Percentiles rank a stretch among this genome's conserved stretches.
Evolutionary conservation across 345 rosid species (phyloP).

Genomic region (Mallotus nudiflorus): DNA sequence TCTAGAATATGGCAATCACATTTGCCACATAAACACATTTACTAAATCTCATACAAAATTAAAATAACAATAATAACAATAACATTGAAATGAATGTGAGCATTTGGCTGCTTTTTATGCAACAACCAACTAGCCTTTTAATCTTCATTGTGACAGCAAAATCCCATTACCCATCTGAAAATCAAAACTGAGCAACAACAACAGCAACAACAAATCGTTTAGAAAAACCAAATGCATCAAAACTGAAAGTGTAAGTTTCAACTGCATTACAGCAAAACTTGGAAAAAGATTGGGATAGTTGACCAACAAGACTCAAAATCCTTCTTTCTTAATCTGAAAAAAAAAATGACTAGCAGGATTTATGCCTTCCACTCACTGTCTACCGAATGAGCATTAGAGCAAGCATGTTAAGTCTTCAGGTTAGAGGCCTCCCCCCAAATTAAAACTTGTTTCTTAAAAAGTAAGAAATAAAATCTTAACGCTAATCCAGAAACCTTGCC

Average conservation of each 20-base stretch:
- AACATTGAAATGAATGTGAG: neutral
- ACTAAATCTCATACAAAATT: neutral
- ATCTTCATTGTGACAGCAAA: neutral
- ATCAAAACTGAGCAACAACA: neutral
- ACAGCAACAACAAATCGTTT: neutral
- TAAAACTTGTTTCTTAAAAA: neutral
- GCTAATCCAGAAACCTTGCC: neutral
- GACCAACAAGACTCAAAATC: neutral
- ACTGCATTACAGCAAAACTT: neutral
- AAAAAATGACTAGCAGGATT: too few relatives aligned
- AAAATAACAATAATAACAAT: neutral
- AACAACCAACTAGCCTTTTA: constrained; percentile 4
- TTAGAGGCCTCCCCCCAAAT: too few relatives aligned
- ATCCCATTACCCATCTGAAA: neutral
- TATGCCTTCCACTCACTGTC: neutral
- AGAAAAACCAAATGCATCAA: neutral
- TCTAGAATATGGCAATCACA: neutral
- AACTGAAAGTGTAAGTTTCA: neutral
- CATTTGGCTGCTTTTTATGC: neutral
- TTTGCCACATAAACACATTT: neutral
- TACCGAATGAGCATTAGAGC: too few relatives aligned
- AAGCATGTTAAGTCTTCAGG: too few relatives aligned
- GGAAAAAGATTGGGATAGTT: neutral
- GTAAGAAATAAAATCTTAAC: neutral
- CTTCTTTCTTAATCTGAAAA: too few relatives aligned